A percentile compares a stretch with the other conserved stretches of the same genome.
phyloP scores from a whole-genome alignment of 306 rosid genomes.

The Vigna hirtella region DNA sequence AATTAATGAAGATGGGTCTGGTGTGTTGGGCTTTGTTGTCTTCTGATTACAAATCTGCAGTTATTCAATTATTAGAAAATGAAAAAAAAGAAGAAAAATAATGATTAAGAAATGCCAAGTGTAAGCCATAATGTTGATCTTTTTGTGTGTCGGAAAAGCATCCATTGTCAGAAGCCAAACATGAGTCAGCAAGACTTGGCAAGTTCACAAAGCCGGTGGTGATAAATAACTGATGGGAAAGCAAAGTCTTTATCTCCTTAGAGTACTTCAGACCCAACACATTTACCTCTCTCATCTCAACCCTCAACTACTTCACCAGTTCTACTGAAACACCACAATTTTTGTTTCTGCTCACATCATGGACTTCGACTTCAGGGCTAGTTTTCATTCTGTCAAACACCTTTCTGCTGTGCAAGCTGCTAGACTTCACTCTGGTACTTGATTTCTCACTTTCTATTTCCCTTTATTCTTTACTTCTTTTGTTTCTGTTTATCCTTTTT shows the following conservation, averaged over 20 bases:
- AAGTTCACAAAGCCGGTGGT: constrained; percentile 36
- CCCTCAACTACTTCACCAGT: constrained; percentile 36
- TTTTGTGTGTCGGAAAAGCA: constrained; percentile 66
- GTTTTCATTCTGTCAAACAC: constrained; percentile 62
- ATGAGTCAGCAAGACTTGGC: constrained; percentile 51
- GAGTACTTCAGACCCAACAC: constrained; percentile 1
- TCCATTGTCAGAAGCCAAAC: constrained; percentile 51
- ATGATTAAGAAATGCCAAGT: constrained; percentile 44
- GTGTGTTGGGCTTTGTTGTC: constrained; percentile 3
- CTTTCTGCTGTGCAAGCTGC: constrained; percentile 71
- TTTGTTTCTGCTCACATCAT: constrained; percentile 40
- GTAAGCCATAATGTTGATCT: constrained; percentile 48
- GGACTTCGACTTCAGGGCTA: constrained; percentile 80
- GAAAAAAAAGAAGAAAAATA: neutral
- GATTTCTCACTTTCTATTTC: neutral
- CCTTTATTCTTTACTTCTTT: neutral
- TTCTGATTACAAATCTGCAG: constrained; percentile 8
- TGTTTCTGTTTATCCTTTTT: neutral
- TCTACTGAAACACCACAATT: constrained; percentile 5
- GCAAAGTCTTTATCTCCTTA: constrained; percentile 13
- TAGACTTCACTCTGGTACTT: constrained; percentile 75
- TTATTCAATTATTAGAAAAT: constrained; percentile 13
- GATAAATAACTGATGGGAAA: constrained; percentile 16
- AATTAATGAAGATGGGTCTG: neutral
- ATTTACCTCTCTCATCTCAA: constrained; percentile 10